Conservation (phyloP, 371 early-diverging fungal genomes). For the Umbelopsis sp. region DNA sequence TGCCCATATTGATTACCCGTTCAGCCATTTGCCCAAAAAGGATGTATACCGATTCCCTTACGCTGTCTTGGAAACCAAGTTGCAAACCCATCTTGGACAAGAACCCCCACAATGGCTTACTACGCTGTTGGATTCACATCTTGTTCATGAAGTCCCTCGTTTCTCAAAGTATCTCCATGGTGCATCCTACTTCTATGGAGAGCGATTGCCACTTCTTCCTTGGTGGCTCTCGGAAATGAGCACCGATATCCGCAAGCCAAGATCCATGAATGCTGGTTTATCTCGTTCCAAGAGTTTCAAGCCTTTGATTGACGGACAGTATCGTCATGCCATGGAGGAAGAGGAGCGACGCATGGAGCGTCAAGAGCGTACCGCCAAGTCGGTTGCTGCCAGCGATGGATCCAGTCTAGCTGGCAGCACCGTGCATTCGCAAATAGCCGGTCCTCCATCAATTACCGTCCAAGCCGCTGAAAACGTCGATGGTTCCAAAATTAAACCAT, state of each 20-base stretch:
- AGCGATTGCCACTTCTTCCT: conserved; percentile 89
- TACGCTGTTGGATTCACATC: conserved; percentile 82
- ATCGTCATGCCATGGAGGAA: conserved; percentile 42
- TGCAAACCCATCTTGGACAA: conserved; percentile 85
- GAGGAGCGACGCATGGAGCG: conserved; percentile 38
- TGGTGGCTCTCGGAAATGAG: conserved; percentile 98
- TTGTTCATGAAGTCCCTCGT: conserved; percentile 97
- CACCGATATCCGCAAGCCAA: conserved; percentile 82
- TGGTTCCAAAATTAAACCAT: not conserved
- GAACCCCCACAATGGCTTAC: conserved; percentile 92
- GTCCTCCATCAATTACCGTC: too few species aligned
- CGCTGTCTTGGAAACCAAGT: conserved; percentile 97
- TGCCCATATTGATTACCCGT: conserved; percentile 88
- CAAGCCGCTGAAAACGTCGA: not conserved
- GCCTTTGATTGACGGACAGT: conserved; percentile 53
- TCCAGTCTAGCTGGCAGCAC: conserved; percentile 3
- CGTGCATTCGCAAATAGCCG: not conserved
- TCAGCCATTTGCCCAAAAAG: conserved; percentile 73
- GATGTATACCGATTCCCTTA: conserved; percentile 95
- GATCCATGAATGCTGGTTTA: conserved; percentile 57
- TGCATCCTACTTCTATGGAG: conserved; percentile 85
- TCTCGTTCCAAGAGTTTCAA: conserved; percentile 49
- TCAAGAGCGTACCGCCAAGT: not conserved
- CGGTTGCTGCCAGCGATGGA: not conserved
- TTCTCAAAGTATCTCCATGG: conserved; percentile 99